Evolutionary conservation across 2,329 filamentous ascomycete genomes (phyloP).

Genomic region (Dryadomyces sulphureus): DNA sequence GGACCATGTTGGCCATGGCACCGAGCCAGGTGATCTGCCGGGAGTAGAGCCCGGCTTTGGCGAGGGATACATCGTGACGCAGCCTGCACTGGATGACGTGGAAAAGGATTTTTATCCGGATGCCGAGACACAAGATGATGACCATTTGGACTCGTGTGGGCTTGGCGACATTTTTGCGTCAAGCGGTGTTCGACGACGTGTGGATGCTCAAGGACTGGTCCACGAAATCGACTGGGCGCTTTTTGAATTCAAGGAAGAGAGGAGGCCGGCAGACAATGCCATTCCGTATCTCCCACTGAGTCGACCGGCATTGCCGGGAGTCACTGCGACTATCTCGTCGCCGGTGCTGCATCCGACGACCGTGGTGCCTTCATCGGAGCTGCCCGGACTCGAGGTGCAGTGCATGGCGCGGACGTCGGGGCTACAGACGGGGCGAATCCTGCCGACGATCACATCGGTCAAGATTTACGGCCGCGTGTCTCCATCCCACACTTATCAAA

Average conservation of each 20-base stretch:
- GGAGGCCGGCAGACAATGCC: conserved; percentile 57
- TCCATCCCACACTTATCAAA: conserved; percentile 57
- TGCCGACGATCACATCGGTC: conserved; percentile 65
- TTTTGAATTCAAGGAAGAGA: conserved; percentile 60
- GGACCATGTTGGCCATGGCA: conserved; percentile 15
- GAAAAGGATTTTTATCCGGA: conserved; percentile 69
- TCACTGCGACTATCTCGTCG: not conserved
- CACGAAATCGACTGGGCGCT: conserved; percentile 96
- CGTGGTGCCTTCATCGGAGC: conserved; percentile 41
- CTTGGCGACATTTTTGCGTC: conserved; percentile 80
- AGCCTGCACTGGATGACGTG: conserved; percentile 81
- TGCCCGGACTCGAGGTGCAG: conserved; percentile 68
- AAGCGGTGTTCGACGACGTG: conserved; percentile 70
- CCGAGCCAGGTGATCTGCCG: conserved; percentile 59
- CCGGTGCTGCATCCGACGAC: conserved; percentile 34
- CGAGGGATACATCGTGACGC: conserved; percentile 69
- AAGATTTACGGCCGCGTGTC: conserved; percentile 76
- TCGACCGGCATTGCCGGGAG: conserved; percentile 3
- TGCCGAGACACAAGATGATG: conserved; percentile 56
- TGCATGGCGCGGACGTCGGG: conserved; percentile 82
- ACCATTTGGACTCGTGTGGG: conserved; percentile 68
- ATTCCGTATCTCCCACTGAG: conserved; percentile 32
- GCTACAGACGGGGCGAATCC: conserved; percentile 62
- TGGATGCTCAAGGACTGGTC: conserved; percentile 51
- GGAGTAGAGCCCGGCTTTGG: conserved; percentile 63